A percentile compares a stretch with the other conserved stretches of the same genome.
Conservation (phyloP, 495 filamentous ascomycete species). For the Extremus antarcticus region DNA sequence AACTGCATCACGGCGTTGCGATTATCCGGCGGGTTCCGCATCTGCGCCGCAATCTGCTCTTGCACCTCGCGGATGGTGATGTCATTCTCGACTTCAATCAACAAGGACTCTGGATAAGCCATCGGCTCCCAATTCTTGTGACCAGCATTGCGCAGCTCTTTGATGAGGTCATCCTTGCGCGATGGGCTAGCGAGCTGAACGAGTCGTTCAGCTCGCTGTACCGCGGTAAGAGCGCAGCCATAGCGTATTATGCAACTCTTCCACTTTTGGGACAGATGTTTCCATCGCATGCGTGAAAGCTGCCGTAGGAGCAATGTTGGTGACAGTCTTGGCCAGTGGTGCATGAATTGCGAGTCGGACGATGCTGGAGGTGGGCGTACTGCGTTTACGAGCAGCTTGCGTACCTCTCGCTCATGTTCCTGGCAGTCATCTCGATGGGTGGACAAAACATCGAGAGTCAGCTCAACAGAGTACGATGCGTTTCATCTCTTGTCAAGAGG, state of each 20-base stretch:
- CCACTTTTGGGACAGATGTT: slow-evolving; percentile 14
- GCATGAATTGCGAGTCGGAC: too few species aligned
- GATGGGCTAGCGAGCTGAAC: slow-evolving; percentile 3
- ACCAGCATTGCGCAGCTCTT: slow-evolving; percentile 43
- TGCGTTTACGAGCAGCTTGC: too few species aligned
- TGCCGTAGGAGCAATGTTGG: slow-evolving; percentile 16
- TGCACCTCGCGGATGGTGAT: slow-evolving; percentile 54
- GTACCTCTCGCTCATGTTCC: too few species aligned
- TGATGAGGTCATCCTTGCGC: slow-evolving; percentile 28
- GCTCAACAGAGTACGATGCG: too few species aligned
- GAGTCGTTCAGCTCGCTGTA: slow-evolving; percentile 33
- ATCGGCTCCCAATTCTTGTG: slow-evolving; percentile 43
- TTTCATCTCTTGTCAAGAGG: too few species aligned
- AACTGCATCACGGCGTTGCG: slow-evolving; percentile 52
- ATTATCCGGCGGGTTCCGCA: slow-evolving; percentile 39
- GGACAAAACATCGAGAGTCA: too few species aligned
- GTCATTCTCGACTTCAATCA: slow-evolving; percentile 54
- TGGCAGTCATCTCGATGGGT: too few species aligned
- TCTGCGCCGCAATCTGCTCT: slow-evolving; percentile 42
- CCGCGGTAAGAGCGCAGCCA: slow-evolving; percentile 28
- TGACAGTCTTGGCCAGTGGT: slow-evolving; percentile 15
- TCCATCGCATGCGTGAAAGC: slow-evolving; percentile 4
- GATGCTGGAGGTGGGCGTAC: too few species aligned
- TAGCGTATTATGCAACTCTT: slow-evolving; percentile 28
- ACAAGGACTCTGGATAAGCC: slow-evolving; percentile 41